These are phyloP conservation scores for Globomyces sp. DNA, from an alignment of 371 early-diverging fungal genomes.

Conservation along the genomic window DNA sequence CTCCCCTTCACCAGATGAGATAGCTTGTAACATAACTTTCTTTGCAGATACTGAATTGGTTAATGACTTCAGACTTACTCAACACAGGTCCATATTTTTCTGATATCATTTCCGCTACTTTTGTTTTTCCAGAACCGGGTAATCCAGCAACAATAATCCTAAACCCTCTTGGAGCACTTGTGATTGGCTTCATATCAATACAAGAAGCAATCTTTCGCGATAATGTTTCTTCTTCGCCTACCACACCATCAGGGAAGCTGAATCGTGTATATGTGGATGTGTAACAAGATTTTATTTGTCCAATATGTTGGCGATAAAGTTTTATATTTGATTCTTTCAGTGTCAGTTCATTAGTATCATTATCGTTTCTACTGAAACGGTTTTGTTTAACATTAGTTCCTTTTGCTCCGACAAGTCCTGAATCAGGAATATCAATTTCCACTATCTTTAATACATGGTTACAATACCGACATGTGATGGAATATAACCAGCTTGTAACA, in stretches of 20 bases:
- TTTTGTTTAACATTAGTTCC: conserved; percentile 12
- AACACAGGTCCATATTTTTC: conserved; percentile 40
- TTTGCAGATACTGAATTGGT: conserved; percentile 43
- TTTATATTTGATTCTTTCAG: neutral
- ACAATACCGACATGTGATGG: conserved; percentile 33
- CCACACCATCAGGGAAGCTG: conserved; percentile 30
- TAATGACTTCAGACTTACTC: conserved; percentile 25
- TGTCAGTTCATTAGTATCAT: conserved; percentile 6
- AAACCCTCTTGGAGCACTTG: conserved; percentile 42
- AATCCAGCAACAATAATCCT: conserved; percentile 38
- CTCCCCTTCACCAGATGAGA: conserved; percentile 30
- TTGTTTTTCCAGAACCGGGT: conserved; percentile 46
- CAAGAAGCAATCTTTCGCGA: conserved; percentile 21
- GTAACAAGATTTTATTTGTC: conserved; percentile 32
- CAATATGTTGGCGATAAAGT: conserved; percentile 9
- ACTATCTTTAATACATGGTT: conserved; percentile 23
- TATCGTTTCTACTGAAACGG: conserved; percentile 34
- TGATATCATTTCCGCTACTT: conserved; percentile 33
- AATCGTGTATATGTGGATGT: conserved; percentile 24
- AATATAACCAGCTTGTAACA: conserved; percentile 37
- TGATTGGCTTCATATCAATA: conserved; percentile 25
- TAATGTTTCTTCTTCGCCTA: conserved; percentile 32
- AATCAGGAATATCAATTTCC: conserved; percentile 38
- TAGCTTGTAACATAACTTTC: conserved; percentile 38
- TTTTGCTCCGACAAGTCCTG: conserved; percentile 19